phyloP scores from a whole-genome alignment of 2,329 filamentous ascomycete species.

The Cryphonectria carpinicola region DNA sequence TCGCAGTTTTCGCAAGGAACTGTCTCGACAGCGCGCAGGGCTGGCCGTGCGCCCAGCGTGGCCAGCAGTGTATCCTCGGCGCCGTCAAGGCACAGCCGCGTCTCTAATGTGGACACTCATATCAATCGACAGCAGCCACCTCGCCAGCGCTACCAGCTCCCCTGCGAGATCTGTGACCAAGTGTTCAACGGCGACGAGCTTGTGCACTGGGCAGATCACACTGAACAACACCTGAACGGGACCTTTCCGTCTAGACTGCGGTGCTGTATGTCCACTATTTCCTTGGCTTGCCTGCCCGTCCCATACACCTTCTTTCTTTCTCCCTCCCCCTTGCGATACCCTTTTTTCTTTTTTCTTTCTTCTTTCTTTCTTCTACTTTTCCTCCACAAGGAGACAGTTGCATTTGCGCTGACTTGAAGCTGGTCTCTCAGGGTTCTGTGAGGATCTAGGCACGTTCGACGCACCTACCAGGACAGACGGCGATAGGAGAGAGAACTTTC shows the following conservation, averaged over 20 bases:
- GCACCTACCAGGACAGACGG: constrained; percentile 21
- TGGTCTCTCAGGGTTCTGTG: constrained; percentile 47
- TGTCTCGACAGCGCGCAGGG: background rate
- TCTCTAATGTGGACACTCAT: constrained; percentile 6
- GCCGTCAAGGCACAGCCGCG: constrained; percentile 8
- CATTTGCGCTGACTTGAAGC: constrained; percentile 13
- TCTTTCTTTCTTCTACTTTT: too few species aligned
- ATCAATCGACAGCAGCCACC: constrained; percentile 14
- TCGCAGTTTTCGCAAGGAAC: constrained; percentile 1
- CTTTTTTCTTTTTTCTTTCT: background rate
- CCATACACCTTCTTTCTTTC: background rate
- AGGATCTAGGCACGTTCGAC: constrained; percentile 38
- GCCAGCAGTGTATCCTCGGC: constrained; percentile 5
- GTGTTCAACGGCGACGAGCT: constrained; percentile 45
- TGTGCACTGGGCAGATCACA: constrained; percentile 51
- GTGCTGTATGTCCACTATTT: constrained; percentile 16
- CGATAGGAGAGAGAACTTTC: constrained; percentile 38
- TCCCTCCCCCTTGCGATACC: background rate
- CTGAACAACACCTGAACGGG: constrained; percentile 40
- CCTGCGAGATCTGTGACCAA: constrained; percentile 54
- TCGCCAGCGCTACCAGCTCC: constrained; percentile 34
- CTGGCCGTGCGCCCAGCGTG: background rate
- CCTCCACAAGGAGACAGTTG: too few species aligned
- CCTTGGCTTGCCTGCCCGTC: background rate
- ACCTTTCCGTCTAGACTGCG: constrained; percentile 38